These are phyloP conservation scores for Sporothrix luriei DNA, from an alignment of 2,329 filamentous ascomycete species.

Conservation along the genomic window DNA sequence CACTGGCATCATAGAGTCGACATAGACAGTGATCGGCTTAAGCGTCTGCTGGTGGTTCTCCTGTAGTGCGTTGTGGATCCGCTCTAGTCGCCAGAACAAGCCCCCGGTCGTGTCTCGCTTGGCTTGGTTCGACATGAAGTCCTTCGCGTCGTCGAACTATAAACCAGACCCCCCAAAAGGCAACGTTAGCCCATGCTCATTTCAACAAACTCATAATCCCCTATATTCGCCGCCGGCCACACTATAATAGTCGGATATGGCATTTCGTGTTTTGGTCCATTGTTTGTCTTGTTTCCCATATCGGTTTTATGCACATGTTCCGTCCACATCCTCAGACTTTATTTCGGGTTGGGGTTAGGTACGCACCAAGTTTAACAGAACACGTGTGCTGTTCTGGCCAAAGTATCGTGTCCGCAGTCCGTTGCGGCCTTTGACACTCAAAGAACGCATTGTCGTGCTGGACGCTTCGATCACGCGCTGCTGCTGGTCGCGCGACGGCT, in stretches of 20 bases:
- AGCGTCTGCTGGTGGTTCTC: conserved; percentile 52
- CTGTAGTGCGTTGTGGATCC: conserved; percentile 53
- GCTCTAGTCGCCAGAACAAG: conserved; percentile 50
- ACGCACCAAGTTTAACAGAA: conserved; percentile 57
- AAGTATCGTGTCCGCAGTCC: conserved; percentile 55
- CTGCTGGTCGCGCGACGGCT: conserved; percentile 18
- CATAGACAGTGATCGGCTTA: conserved; percentile 58
- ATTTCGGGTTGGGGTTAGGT: neutral
- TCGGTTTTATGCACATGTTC: too few relatives aligned
- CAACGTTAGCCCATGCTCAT: conserved; percentile 14
- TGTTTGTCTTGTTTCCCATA: too few relatives aligned
- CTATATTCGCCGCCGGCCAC: neutral
- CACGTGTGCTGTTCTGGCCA: conserved; percentile 57
- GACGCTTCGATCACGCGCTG: conserved; percentile 32
- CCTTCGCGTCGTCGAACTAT: conserved; percentile 58
- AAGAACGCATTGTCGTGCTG: conserved; percentile 52
- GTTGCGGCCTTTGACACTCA: conserved; percentile 54
- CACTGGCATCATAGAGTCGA: conserved; percentile 61
- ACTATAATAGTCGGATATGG: neutral
- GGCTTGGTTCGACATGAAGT: conserved; percentile 51
- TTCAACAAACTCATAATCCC: neutral
- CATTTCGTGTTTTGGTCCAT: too few relatives aligned
- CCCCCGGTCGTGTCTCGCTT: conserved; percentile 49
- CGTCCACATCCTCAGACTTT: too few relatives aligned
- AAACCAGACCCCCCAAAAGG: conserved; percentile 25